Evolutionary conservation across 2,329 filamentous ascomycete genomes (phyloP).

Genomic region (Capronia americana): DNA sequence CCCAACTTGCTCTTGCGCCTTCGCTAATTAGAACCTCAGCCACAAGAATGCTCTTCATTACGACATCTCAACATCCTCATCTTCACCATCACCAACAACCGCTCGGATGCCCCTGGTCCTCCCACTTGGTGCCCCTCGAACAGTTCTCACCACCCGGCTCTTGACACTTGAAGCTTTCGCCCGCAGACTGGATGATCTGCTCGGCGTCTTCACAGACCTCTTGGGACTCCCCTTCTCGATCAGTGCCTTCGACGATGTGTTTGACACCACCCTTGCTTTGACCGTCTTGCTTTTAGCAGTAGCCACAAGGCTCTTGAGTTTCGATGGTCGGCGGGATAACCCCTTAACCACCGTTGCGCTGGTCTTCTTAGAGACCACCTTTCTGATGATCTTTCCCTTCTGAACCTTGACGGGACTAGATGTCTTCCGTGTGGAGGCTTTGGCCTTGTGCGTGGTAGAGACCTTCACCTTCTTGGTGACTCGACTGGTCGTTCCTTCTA

Average conservation of each 20-base stretch:
- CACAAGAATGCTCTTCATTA: neutral
- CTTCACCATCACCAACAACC: slow-evolving; percentile 20
- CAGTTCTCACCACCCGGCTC: slow-evolving; percentile 34
- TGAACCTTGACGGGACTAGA: slow-evolving; percentile 29
- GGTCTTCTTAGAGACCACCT: slow-evolving; percentile 25
- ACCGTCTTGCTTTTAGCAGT: slow-evolving; percentile 28
- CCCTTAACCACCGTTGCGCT: slow-evolving; percentile 13
- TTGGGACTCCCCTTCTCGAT: slow-evolving; percentile 28
- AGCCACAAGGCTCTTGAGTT: slow-evolving; percentile 31
- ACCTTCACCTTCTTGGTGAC: slow-evolving; percentile 36
- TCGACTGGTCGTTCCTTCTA: slow-evolving; percentile 33
- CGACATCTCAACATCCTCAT: slow-evolving; percentile 8
- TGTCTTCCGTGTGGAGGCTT: slow-evolving; percentile 18
- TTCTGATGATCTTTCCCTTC: slow-evolving; percentile 28
- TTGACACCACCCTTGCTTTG: slow-evolving; percentile 32
- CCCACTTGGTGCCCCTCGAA: slow-evolving; percentile 31
- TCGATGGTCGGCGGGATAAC: slow-evolving; percentile 31
- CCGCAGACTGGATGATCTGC: slow-evolving; percentile 32
- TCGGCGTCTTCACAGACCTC: slow-evolving; percentile 9
- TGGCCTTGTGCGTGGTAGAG: slow-evolving; percentile 14
- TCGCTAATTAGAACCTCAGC: slow-evolving; percentile 5
- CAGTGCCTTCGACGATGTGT: slow-evolving; percentile 31
- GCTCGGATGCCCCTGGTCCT: slow-evolving; percentile 27
- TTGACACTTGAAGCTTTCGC: slow-evolving; percentile 37
- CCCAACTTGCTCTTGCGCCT: neutral